Conservation (phyloP, 176 grass and related monocot species). For the Poa pratensis region DNA sequence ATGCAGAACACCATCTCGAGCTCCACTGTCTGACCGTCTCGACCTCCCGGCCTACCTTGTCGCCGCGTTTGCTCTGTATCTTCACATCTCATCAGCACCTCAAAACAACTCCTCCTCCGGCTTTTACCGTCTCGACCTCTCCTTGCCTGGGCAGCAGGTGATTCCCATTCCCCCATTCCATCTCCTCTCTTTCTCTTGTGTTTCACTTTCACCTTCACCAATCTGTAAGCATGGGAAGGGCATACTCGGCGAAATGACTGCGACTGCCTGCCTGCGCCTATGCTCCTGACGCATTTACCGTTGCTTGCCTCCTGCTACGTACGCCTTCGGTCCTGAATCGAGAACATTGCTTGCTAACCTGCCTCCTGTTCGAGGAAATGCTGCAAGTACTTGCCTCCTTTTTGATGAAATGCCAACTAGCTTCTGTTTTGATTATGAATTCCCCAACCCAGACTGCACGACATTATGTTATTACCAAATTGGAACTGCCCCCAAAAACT, state of each 20-base stretch:
- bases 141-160: background rate
- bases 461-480: no score
- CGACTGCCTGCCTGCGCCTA: background rate
- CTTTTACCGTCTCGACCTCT: no score
- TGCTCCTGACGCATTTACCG: background rate
- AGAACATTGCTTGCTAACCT: background rate
- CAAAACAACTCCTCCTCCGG: no score
- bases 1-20: background rate
- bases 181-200: background rate
- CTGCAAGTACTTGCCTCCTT: background rate
- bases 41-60: background rate
- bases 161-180: no score
- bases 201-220: background rate
- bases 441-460: no score
- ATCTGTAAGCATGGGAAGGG: background rate
- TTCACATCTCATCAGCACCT: no score
- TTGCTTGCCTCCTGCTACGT: background rate
- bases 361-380: background rate
- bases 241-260: background rate
- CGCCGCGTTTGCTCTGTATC: no score
- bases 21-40: no score
- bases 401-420: no score
- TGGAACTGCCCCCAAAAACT: no score
- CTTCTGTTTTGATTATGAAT: no score
- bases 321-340: background rate